These are phyloP conservation scores for Isabelozyma gotoi DNA, from an alignment of 805 yeast genomes.

Conservation along the genomic window DNA sequence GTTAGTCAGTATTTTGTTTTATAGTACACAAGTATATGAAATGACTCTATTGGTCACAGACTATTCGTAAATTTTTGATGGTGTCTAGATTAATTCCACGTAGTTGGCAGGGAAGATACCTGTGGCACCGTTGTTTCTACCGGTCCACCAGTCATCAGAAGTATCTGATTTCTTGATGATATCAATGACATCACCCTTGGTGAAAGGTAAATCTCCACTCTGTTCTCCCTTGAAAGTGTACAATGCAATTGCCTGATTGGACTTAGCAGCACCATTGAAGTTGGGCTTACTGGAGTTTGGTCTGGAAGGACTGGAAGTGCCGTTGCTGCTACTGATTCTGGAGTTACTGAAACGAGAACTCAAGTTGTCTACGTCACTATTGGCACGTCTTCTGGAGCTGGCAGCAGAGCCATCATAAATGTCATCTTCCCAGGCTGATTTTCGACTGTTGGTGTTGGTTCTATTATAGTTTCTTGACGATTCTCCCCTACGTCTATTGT, in stretches of 20 bases:
- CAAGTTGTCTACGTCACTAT: conserved; percentile 34
- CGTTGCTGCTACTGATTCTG: conserved; percentile 20
- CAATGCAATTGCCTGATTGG: conserved; percentile 86
- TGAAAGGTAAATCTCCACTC: conserved; percentile 88
- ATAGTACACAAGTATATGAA: background rate
- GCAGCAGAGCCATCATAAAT: conserved; percentile 58
- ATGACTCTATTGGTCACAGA: background rate
- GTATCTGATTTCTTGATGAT: conserved; percentile 84
- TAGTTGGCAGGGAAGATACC: conserved; percentile 98
- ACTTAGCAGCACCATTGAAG: conserved; percentile 33
- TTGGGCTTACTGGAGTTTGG: conserved; percentile 39
- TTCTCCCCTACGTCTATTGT: conserved; percentile 16
- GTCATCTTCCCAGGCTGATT: conserved; percentile 82
- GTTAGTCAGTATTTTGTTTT: background rate
- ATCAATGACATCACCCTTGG: conserved; percentile 90
- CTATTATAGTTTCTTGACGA: conserved; percentile 8
- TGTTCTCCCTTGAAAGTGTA: conserved; percentile 90
- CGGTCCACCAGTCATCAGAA: conserved; percentile 99
- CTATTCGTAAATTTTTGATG: no score
- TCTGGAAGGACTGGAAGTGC: conserved; percentile 33
- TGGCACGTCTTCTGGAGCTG: conserved; percentile 26
- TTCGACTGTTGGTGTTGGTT: conserved; percentile 19
- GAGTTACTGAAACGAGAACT: conserved; percentile 34
- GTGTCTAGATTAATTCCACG: conserved; percentile 67
- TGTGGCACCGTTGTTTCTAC: conserved; percentile 74